Conservation (phyloP, 23 red algal species). For the Gracilariopsis chorda region DNA sequence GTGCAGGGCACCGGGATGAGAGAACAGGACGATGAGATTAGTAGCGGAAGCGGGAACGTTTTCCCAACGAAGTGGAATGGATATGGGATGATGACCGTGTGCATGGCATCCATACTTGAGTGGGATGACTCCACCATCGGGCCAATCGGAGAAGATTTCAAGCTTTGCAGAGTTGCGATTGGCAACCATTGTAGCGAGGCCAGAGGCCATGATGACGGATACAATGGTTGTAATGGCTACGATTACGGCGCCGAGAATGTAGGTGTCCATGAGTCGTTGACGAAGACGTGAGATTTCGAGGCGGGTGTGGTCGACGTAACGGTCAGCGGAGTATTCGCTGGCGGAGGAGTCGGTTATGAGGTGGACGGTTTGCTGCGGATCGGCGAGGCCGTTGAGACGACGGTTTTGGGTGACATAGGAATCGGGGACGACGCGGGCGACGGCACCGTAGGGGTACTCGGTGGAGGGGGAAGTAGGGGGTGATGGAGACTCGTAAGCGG, state of each 20-base stretch:
- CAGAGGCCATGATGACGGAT: slow-evolving; percentile 43
- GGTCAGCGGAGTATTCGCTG: background rate
- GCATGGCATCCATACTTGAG: slow-evolving; percentile 65
- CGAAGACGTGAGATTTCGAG: background rate
- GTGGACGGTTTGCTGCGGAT: slow-evolving; percentile 12
- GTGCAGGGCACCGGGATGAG: slow-evolving; percentile 42
- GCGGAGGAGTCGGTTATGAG: background rate
- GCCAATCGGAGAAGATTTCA: slow-evolving; percentile 47
- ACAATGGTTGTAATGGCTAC: slow-evolving; percentile 34
- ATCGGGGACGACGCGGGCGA: background rate
- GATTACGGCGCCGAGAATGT: slow-evolving; percentile 12
- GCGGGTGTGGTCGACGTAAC: background rate
- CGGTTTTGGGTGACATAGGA: background rate
- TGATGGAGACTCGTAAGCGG: slow-evolving; percentile 38
- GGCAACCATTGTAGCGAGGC: slow-evolving; percentile 43
- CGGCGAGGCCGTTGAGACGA: background rate
- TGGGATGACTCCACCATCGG: slow-evolving; percentile 67
- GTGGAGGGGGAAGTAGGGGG: slow-evolving; percentile 25
- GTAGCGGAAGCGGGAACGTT: slow-evolving; percentile 48
- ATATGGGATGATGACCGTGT: slow-evolving; percentile 14
- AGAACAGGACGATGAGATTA: slow-evolving; percentile 60
- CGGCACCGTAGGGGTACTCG: background rate
- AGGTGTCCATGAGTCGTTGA: background rate
- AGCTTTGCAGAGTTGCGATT: slow-evolving; percentile 28
- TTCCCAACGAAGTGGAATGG: slow-evolving; percentile 54